phyloP scores from a whole-genome alignment of 2,329 filamentous ascomycete species.

The Penicillium sp. region DNA sequence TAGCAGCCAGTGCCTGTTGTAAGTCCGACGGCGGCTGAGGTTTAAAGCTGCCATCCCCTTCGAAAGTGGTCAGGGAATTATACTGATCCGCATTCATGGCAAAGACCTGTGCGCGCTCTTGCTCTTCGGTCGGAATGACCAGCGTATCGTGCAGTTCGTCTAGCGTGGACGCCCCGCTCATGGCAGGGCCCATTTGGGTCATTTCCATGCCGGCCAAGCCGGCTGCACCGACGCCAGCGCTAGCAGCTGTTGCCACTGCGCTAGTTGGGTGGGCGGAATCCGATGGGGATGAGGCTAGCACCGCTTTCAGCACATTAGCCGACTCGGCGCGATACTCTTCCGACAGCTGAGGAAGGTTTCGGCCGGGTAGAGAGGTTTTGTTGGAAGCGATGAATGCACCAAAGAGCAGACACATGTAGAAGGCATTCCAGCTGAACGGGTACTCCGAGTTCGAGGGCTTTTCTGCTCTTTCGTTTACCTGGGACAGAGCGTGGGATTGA shows the following conservation, averaged over 20 bases:
- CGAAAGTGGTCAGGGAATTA: conserved; percentile 75
- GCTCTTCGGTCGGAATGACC: conserved; percentile 74
- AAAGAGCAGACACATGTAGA: conserved; percentile 92
- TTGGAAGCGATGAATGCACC: conserved; percentile 95
- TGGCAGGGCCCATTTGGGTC: conserved; percentile 36
- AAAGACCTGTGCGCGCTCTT: conserved; percentile 86
- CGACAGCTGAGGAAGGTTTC: conserved; percentile 54
- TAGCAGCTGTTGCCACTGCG: conserved; percentile 25
- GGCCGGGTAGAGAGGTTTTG: conserved; percentile 59
- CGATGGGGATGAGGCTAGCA: conserved; percentile 46
- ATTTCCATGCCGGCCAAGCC: conserved; percentile 41
- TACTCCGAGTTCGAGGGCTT: conserved; percentile 62
- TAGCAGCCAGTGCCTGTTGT: conserved; percentile 69
- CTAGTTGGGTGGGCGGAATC: conserved; percentile 50
- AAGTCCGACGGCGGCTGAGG: conserved; percentile 43
- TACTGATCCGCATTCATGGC: conserved; percentile 84
- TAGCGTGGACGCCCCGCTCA: conserved; percentile 46
- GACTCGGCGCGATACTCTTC: conserved; percentile 50
- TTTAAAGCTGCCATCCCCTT: conserved; percentile 47
- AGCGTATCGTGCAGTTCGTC: conserved; percentile 67
- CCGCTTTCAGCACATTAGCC: conserved; percentile 48
- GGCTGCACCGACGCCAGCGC: conserved; percentile 28
- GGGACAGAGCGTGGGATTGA: conserved; percentile 38
- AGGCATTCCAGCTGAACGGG: conserved; percentile 66
- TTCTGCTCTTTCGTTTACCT: conserved; percentile 40